Percentiles rank a stretch among this genome's conserved stretches.
phyloP scores from a whole-genome alignment of 139 green algal species.

The Chlamydomonas sp. region DNA sequence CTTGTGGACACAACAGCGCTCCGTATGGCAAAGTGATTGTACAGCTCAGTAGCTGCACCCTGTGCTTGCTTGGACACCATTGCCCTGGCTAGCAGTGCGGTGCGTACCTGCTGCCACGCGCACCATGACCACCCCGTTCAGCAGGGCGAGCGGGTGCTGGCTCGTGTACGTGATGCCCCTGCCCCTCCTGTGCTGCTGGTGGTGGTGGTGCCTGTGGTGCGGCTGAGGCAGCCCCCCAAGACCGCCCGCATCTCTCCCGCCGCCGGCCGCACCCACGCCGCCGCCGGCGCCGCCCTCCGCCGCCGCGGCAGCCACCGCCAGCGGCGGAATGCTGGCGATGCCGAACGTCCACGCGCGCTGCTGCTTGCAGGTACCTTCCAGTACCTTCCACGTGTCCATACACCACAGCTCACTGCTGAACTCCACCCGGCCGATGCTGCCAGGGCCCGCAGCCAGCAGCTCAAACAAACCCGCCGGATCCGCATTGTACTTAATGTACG shows the following conservation, averaged over 20 bases:
- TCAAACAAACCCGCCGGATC: slow-evolving; percentile 20
- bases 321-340: slow-evolving; percentile 1
- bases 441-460: background rate
- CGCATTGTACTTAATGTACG: background rate
- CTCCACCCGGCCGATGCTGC: slow-evolving; percentile 22
- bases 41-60: background rate
- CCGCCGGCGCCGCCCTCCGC: background rate
- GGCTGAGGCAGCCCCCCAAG: too few species aligned
- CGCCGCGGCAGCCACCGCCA: background rate
- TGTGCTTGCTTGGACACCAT: background rate
- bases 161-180: slow-evolving; percentile 31
- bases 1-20: background rate
- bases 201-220: background rate
- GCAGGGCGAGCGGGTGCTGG: slow-evolving; percentile 37
- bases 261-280: background rate
- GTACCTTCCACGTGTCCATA: slow-evolving; percentile 37
- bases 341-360: slow-evolving; percentile 50
- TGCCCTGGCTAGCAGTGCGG: background rate
- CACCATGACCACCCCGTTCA: slow-evolving; percentile 42
- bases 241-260: background rate
- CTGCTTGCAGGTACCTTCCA: slow-evolving; percentile 25
- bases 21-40: background rate
- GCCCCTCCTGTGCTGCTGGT: too few species aligned
- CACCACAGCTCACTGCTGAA: slow-evolving; percentile 36
- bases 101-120: slow-evolving; percentile 31